A percentile compares a stretch with the other conserved stretches of the same genome.
Evolutionary conservation across 2,329 filamentous ascomycete genomes (phyloP).

Genomic region (Colletotrichum sp.): DNA sequence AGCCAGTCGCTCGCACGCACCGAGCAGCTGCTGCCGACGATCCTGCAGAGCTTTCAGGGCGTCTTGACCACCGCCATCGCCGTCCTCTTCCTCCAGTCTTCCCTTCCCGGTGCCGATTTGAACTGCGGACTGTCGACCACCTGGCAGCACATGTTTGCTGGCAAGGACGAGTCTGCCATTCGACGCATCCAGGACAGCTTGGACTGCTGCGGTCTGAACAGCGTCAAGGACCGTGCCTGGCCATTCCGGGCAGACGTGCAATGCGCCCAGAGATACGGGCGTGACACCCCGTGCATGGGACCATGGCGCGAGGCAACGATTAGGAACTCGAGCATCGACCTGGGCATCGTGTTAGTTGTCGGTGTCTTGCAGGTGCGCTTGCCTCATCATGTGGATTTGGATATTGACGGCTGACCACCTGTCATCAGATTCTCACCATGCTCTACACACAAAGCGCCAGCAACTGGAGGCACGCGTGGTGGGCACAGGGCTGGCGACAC

Average conservation of each 20-base stretch:
- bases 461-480: conserved; percentile 23
- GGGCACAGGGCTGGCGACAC: conserved; percentile 18
- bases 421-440: conserved; percentile 6
- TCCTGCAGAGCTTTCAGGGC: conserved; percentile 47
- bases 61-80: conserved; percentile 48
- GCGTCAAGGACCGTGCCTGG: conserved; percentile 63
- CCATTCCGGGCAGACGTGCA: conserved; percentile 53
- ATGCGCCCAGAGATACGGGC: conserved; percentile 53
- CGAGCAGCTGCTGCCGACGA: conserved; percentile 19
- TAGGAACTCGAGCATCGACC: conserved; percentile 56
- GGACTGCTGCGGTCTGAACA: conserved; percentile 69
- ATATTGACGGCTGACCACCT: background rate
- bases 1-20: conserved; percentile 5
- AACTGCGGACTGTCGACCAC: conserved; percentile 60
- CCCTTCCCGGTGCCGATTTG: conserved; percentile 35
- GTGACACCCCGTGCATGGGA: conserved; percentile 52
- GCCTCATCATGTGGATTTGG: background rate
- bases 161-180: conserved; percentile 56
- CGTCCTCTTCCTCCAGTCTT: conserved; percentile 43
- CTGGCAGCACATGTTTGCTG: conserved; percentile 61
- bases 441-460: conserved; percentile 13
- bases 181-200: conserved; percentile 69
- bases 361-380: conserved; percentile 60
- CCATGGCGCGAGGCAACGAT: conserved; percentile 64
- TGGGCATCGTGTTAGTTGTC: conserved; percentile 58